Evolutionary conservation across 1,284 basidiomycete species (phyloP), one percentile per base, ranked within the genome.

Genomic region (Cryptococcus sp.): DNA sequence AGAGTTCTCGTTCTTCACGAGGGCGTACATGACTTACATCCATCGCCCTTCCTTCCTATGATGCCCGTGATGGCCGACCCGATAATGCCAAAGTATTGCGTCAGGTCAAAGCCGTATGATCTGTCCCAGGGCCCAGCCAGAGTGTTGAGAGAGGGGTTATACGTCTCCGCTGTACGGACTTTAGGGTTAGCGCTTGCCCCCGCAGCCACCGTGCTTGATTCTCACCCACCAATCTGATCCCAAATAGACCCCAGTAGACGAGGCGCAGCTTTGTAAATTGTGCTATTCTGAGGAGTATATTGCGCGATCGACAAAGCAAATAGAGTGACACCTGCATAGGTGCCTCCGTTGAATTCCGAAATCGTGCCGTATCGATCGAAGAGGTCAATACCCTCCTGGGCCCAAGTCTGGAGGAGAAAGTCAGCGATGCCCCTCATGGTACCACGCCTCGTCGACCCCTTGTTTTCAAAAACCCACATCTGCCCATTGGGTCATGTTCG

Each of bases 41-140:
- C 28, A 18, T 8, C 9, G 37, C 23, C 36, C 13, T 52, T n/a
- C 16, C 54, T 8, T 16, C 57, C 57, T n/a, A 52, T 48, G 18
- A 59, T 28, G 2, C 45, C 47, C 3, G 59, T 49, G 40, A 64
- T 56, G 46, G 46, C 28, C 1, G 53, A 21, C 5, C 53, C 62
- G n/a, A 61, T 11, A 15, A 37, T 53, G 15, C 47, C 62, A 40
- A 47, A 61, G 52, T 64, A 64, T 46, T 61, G 54, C 0, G 60
- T 64, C 55, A 64, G 45, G 47, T 49, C 52, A 46, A 57, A 64
- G 4, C 62, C 62, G 44, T 64, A 64, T 2, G 60, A 21, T 16
- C 62, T 20, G 45, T 64, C 62, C 62, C 62, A 64, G 15, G 62
- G 57, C 20, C 62, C 62, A 18, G 62, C 47, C 4, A 64, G 36